These are phyloP conservation scores for Aspergillus fumigatiaffinis DNA, from an alignment of 2,329 filamentous ascomycete species.

Conservation along the genomic window DNA sequence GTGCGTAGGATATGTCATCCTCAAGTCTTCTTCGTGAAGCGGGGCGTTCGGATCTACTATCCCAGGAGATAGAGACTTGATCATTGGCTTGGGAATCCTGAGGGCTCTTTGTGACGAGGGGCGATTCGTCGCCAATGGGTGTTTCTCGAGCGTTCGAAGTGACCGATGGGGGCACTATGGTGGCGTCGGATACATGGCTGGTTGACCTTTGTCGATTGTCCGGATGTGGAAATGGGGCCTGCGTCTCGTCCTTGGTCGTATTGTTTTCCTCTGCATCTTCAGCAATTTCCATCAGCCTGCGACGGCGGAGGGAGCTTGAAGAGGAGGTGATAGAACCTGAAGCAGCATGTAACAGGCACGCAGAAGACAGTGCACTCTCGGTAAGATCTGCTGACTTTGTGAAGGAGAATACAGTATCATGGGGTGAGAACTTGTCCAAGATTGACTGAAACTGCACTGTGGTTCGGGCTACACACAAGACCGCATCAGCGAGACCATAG, in stretches of 20 bases:
- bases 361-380: conserved; percentile 81
- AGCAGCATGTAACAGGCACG: conserved; percentile 84
- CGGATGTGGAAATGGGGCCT: conserved; percentile 17
- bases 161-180: conserved; percentile 27
- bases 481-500: conserved; percentile 8
- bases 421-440: conserved; percentile 68
- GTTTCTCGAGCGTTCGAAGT: conserved; percentile 12
- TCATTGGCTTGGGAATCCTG: conserved; percentile 9
- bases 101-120: conserved; percentile 7
- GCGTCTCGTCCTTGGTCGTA: conserved; percentile 51
- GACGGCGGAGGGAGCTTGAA: conserved; percentile 70
- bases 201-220: conserved; percentile 21
- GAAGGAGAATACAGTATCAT: conserved; percentile 81
- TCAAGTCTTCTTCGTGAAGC: conserved; percentile 15
- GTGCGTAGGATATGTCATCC: conserved; percentile 35
- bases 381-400: conserved; percentile 71
- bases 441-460: conserved; percentile 64
- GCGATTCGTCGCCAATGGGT: conserved; percentile 17
- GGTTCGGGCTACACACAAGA: conserved; percentile 64
- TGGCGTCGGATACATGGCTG: conserved; percentile 34
- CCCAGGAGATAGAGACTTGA: conserved; percentile 9
- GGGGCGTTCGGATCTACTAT: conserved; percentile 20
- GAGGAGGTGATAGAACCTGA: conserved; percentile 83
- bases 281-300: conserved; percentile 84
- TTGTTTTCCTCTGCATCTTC: conserved; percentile 83